Conservation (phyloP, 805 yeast genomes). For the Wickerhamomyces bovis region DNA sequence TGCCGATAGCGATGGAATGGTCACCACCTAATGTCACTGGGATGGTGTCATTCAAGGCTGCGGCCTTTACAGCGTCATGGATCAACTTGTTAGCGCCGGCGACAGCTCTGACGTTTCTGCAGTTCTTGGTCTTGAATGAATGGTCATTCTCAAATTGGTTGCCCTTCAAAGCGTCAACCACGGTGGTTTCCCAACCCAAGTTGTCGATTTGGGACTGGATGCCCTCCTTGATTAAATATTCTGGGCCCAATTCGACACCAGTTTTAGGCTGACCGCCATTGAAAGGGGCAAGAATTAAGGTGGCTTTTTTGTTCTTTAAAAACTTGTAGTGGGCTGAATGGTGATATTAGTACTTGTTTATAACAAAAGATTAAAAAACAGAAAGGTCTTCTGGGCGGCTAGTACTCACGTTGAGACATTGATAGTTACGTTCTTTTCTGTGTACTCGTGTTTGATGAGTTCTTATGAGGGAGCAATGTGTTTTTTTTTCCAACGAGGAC, state of each 20-base stretch:
- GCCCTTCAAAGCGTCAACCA: slow-evolving; percentile 49
- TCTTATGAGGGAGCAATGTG: not conserved
- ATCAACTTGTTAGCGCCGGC: slow-evolving; percentile 63
- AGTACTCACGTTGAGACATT: not conserved
- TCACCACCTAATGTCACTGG: slow-evolving; percentile 94
- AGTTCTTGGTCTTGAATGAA: slow-evolving; percentile 42
- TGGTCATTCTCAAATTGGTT: slow-evolving; percentile 36
- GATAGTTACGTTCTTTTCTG: not conserved
- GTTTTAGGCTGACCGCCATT: slow-evolving; percentile 92
- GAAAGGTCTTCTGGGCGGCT: not conserved
- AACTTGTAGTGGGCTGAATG: slow-evolving; percentile 39
- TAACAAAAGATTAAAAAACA: not conserved
- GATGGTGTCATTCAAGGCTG: slow-evolving; percentile 44
- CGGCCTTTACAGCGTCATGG: slow-evolving; percentile 50
- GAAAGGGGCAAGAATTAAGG: slow-evolving; percentile 87
- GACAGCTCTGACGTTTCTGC: slow-evolving; percentile 75
- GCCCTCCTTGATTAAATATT: slow-evolving; percentile 67
- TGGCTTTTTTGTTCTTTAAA: slow-evolving; percentile 47
- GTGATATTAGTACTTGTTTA: not conserved
- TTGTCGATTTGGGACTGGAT: slow-evolving; percentile 52
- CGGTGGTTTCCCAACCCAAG: slow-evolving; percentile 65
- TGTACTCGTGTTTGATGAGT: not conserved
- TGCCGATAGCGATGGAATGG: slow-evolving; percentile 93
- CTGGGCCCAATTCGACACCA: slow-evolving; percentile 96
- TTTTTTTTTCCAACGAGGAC: not conserved